Conservation (phyloP, 192 early-diverging fungal species). For the Thoreauomyces humboldtii region DNA sequence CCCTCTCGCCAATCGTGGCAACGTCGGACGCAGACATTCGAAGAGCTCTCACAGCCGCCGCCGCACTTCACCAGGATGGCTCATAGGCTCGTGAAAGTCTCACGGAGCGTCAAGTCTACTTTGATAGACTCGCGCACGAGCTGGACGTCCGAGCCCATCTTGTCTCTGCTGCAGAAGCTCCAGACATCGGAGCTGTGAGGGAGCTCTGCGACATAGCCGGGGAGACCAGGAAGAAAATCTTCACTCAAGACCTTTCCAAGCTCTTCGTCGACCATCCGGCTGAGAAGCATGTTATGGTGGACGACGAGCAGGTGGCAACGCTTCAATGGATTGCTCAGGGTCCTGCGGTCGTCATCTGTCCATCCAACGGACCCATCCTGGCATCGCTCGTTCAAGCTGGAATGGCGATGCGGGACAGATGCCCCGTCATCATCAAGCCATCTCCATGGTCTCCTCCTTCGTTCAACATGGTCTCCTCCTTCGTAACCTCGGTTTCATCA, state of each 20-base stretch:
- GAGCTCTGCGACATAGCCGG: background rate
- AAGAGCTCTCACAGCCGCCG: background rate
- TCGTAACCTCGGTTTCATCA: slow-evolving; percentile 77
- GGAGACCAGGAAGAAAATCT: background rate
- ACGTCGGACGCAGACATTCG: background rate
- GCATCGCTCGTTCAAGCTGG: background rate
- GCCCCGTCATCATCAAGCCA: slow-evolving; percentile 1
- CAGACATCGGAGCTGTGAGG: background rate
- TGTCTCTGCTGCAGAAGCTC: background rate
- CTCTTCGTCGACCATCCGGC: background rate
- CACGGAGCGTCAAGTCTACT: background rate
- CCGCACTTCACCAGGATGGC: background rate
- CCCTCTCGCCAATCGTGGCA: background rate
- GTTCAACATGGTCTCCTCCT: slow-evolving; percentile 3
- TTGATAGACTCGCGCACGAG: background rate
- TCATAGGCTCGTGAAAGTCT: background rate
- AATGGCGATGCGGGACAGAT: background rate
- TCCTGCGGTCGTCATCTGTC: background rate
- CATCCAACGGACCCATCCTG: background rate
- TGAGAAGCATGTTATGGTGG: background rate
- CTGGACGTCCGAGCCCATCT: background rate
- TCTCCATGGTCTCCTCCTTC: slow-evolving; percentile 1
- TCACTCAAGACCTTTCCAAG: background rate
- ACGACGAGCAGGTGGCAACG: background rate
- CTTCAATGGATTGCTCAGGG: background rate